Percentiles rank a stretch among this genome's conserved stretches.
Evolutionary conservation across 805 yeast species (phyloP).

Genomic region (Yueomyces sp.): DNA sequence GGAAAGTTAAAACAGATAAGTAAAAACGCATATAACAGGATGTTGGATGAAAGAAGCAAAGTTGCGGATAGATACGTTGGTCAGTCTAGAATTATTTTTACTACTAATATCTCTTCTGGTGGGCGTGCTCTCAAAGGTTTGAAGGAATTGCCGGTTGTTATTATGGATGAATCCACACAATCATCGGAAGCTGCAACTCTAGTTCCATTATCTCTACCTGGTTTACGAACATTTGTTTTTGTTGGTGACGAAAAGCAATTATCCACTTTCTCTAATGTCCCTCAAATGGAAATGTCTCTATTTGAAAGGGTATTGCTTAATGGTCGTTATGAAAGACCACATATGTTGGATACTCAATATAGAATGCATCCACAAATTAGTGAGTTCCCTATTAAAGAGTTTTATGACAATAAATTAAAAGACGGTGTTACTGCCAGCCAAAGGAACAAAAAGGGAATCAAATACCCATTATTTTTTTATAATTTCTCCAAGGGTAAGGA

Average conservation of each 20-base stretch:
- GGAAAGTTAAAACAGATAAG: constrained; percentile 30
- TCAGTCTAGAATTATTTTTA: constrained; percentile 57
- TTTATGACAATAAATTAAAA: constrained; percentile 50
- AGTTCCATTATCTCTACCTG: constrained; percentile 58
- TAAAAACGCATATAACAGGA: constrained; percentile 37
- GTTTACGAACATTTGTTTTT: constrained; percentile 51
- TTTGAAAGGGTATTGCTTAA: constrained; percentile 54
- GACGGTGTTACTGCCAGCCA: constrained; percentile 49
- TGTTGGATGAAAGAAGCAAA: constrained; percentile 30
- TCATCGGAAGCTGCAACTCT: constrained; percentile 61
- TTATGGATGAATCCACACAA: constrained; percentile 71
- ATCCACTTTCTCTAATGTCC: constrained; percentile 58
- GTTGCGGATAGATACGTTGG: constrained; percentile 38
- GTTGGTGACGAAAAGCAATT: constrained; percentile 70
- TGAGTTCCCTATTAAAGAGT: constrained; percentile 70
- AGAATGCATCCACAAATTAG: constrained; percentile 77
- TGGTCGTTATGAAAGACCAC: constrained; percentile 46
- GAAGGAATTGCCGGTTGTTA: constrained; percentile 46
- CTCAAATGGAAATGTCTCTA: constrained; percentile 49
- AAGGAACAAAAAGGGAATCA: constrained; percentile 28
- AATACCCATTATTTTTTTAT: constrained; percentile 51
- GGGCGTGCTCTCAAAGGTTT: constrained; percentile 47
- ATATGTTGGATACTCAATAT: constrained; percentile 57
- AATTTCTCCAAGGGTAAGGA: constrained; percentile 38
- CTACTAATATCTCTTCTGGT: constrained; percentile 64